Evolutionary conservation across 139 green algal species (phyloP).

Genomic region (Asterochloris erici): DNA sequence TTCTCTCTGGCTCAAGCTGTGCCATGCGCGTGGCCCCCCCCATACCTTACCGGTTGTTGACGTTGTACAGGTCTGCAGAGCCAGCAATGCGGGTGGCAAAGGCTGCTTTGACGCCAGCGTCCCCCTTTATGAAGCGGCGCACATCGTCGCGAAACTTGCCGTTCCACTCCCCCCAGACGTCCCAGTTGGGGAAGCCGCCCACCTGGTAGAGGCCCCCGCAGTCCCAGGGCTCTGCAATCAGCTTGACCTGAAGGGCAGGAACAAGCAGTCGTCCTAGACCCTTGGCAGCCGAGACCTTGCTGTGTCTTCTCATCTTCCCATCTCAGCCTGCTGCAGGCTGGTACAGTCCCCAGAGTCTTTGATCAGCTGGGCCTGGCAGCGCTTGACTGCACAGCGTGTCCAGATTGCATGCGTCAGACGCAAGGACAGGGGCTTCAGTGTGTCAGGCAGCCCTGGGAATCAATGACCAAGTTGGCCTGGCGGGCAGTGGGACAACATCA

Average conservation of each 20-base stretch:
- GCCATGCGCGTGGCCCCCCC: background rate
- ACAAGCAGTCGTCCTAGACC: background rate
- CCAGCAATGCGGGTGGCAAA: constrained; percentile 89
- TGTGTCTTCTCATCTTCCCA: background rate
- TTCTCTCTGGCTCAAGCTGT: no score
- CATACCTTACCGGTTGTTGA: constrained; percentile 37
- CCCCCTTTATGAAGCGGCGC: constrained; percentile 53
- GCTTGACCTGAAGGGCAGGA: constrained; percentile 51
- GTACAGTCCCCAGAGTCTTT: no score
- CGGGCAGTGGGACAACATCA: no score
- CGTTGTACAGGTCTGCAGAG: constrained; percentile 90
- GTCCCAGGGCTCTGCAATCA: constrained; percentile 94
- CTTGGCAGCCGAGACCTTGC: background rate
- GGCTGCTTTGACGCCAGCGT: constrained; percentile 81
- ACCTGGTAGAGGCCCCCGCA: constrained; percentile 88
- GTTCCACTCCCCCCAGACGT: constrained; percentile 93
- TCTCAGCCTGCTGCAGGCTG: background rate
- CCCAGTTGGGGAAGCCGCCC: constrained; percentile 90
- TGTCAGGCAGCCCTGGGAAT: no score
- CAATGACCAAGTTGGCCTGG: no score
- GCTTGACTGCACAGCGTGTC: no score
- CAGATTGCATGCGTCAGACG: no score
- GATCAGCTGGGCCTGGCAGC: no score
- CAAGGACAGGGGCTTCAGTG: no score
- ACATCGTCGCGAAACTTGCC: constrained; percentile 87